A percentile compares a stretch with the other conserved stretches of the same genome.
Conservation (phyloP, 2,329 filamentous ascomycete species). For the Onygenales sp. region DNA sequence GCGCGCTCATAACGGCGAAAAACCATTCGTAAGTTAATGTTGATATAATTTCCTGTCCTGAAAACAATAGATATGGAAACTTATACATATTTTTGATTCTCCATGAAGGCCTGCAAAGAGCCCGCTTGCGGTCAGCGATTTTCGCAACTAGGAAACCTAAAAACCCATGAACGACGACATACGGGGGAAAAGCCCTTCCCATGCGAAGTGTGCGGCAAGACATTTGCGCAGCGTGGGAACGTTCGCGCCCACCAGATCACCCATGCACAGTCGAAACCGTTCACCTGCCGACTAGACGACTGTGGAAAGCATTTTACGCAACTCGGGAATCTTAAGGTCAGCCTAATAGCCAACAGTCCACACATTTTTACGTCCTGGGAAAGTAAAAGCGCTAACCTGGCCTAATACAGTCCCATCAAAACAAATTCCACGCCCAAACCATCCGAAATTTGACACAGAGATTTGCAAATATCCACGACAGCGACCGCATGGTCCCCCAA, state of each 20-base stretch:
- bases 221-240: conserved; percentile 78
- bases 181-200: conserved; percentile 77
- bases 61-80: neutral
- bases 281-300: conserved; percentile 68
- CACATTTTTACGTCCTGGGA: neutral
- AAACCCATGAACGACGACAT: conserved; percentile 81
- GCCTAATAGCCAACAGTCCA: conserved; percentile 4
- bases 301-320: conserved; percentile 87
- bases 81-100: neutral
- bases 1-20: conserved; percentile 78
- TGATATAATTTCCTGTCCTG: neutral
- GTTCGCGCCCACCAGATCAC: conserved; percentile 75
- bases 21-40: conserved; percentile 67
- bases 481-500: conserved; percentile 53
- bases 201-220: conserved; percentile 70
- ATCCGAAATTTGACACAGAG: conserved; percentile 60
- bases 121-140: conserved; percentile 69
- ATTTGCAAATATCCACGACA: conserved; percentile 56
- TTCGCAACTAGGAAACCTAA: conserved; percentile 83
- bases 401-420: conserved; percentile 65
- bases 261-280: conserved; percentile 68
- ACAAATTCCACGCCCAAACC: conserved; percentile 78
- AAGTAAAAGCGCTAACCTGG: conserved; percentile 2
- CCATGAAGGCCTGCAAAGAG: conserved; percentile 54
- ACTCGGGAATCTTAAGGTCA: conserved; percentile 81